Conservation (phyloP, 2,329 filamentous ascomycete species). For the Beauveria sp. region DNA sequence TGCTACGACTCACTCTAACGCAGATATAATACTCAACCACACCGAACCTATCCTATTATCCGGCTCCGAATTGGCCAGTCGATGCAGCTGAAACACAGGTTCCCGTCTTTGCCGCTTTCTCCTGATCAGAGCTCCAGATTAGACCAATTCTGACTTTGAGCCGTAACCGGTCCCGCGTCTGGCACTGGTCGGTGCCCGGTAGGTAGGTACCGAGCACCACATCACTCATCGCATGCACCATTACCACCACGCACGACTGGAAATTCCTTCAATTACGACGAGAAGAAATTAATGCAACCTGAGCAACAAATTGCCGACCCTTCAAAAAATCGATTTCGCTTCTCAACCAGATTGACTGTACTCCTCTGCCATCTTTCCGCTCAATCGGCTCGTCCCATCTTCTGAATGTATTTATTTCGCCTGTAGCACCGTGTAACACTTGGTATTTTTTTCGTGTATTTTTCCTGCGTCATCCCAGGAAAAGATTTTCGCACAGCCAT, state of each 20-base stretch:
- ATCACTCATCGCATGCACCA: background rate
- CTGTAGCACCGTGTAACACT: background rate
- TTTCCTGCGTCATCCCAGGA: background rate
- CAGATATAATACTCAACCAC: background rate
- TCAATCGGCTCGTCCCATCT: background rate
- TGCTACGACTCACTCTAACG: background rate
- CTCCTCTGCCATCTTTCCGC: background rate
- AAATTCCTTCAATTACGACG: background rate
- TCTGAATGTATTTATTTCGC: background rate
- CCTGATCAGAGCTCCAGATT: background rate
- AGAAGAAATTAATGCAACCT: background rate
- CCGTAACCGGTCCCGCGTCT: background rate
- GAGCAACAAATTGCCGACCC: background rate
- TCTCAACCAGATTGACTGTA: too few species aligned
- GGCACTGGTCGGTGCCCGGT: background rate
- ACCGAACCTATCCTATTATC: background rate
- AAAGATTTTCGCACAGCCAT: background rate
- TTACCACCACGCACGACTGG: too few species aligned
- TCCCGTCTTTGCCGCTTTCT: background rate
- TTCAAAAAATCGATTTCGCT: background rate
- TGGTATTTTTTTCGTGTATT: background rate
- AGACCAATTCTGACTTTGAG: background rate
- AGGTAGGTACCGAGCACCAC: background rate
- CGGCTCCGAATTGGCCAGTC: background rate
- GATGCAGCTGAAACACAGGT: background rate